phyloP scores from a whole-genome alignment of 2,329 filamentous ascomycete species.

The Aaosphaeria arxii region DNA sequence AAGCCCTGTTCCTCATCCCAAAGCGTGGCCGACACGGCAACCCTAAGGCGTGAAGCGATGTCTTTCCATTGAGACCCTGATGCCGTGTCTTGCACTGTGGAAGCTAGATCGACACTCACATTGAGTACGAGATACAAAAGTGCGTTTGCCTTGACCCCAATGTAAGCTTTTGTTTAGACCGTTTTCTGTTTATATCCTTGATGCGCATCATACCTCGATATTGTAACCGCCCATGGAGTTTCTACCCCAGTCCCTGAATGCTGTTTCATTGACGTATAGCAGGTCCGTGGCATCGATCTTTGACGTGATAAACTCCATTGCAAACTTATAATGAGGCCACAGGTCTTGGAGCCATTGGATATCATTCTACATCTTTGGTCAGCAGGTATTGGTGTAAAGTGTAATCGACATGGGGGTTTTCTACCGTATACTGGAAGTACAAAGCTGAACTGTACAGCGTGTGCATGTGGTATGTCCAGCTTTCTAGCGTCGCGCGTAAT shows the following conservation, averaged over 20 bases:
- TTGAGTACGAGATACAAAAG: conserved; percentile 52
- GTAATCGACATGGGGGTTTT: background rate
- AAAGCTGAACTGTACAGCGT: conserved; percentile 46
- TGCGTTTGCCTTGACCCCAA: conserved; percentile 34
- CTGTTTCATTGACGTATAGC: conserved; percentile 42
- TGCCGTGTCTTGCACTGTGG: conserved; percentile 44
- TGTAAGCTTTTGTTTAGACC: too few relatives aligned
- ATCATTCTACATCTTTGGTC: conserved; percentile 13
- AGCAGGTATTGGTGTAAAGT: conserved; percentile 4
- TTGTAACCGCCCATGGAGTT: conserved; percentile 52
- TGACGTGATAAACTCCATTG: conserved; percentile 40
- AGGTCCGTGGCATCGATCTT: conserved; percentile 44
- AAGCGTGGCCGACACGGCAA: conserved; percentile 46
- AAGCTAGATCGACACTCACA: conserved; percentile 52
- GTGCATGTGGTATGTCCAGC: conserved; percentile 57
- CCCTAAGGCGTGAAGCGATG: conserved; percentile 42
- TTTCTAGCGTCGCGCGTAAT: conserved; percentile 33
- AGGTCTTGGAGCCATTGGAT: conserved; percentile 37
- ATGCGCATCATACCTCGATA: conserved; percentile 34
- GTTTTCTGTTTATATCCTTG: background rate
- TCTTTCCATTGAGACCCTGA: conserved; percentile 42
- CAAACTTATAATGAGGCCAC: conserved; percentile 46
- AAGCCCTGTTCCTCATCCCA: conserved; percentile 50
- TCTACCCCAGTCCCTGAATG: conserved; percentile 46
- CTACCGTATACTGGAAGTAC: conserved; percentile 41